phyloP scores from a whole-genome alignment of 2,329 filamentous ascomycete species.

The Aspergillus neoniger region DNA sequence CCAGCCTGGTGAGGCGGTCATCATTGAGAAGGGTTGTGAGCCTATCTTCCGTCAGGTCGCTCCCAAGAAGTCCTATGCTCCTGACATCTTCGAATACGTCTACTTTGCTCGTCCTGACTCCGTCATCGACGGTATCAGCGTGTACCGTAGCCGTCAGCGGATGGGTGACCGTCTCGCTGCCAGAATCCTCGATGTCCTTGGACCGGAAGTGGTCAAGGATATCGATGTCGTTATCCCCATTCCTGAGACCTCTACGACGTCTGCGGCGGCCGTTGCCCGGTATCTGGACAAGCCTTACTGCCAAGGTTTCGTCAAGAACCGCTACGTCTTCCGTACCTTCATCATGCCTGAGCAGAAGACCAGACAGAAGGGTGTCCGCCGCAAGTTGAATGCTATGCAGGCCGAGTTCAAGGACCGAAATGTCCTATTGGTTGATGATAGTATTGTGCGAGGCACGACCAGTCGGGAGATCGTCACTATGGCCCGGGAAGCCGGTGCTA shows the following conservation, averaged over 20 bases:
- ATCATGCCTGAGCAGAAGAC: slow-evolving; percentile 82
- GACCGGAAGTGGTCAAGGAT: slow-evolving; percentile 67
- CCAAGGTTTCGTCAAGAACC: slow-evolving; percentile 85
- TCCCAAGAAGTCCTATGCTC: slow-evolving; percentile 68
- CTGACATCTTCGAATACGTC: slow-evolving; percentile 85
- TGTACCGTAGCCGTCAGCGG: slow-evolving; percentile 78
- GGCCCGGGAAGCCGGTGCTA: slow-evolving; percentile 80
- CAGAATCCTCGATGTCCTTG: slow-evolving; percentile 67
- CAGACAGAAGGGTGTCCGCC: slow-evolving; percentile 80
- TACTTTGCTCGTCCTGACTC: slow-evolving; percentile 85
- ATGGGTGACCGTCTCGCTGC: slow-evolving; percentile 83
- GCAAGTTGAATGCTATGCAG: slow-evolving; percentile 85
- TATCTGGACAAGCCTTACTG: slow-evolving; percentile 74
- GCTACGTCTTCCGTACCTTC: slow-evolving; percentile 85
- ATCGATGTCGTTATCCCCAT: slow-evolving; percentile 83
- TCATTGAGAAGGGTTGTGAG: slow-evolving; percentile 74
- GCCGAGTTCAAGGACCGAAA: slow-evolving; percentile 80
- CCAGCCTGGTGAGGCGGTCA: slow-evolving; percentile 79
- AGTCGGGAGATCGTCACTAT: slow-evolving; percentile 77
- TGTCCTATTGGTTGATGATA: slow-evolving; percentile 85
- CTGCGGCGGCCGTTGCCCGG: slow-evolving; percentile 74
- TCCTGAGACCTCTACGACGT: slow-evolving; percentile 79
- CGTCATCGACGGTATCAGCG: slow-evolving; percentile 82
- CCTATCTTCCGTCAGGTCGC: slow-evolving; percentile 77
- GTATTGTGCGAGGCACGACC: slow-evolving; percentile 84